Conservation (phyloP, 805 yeast genomes). For the Kuraishia ogatae region DNA sequence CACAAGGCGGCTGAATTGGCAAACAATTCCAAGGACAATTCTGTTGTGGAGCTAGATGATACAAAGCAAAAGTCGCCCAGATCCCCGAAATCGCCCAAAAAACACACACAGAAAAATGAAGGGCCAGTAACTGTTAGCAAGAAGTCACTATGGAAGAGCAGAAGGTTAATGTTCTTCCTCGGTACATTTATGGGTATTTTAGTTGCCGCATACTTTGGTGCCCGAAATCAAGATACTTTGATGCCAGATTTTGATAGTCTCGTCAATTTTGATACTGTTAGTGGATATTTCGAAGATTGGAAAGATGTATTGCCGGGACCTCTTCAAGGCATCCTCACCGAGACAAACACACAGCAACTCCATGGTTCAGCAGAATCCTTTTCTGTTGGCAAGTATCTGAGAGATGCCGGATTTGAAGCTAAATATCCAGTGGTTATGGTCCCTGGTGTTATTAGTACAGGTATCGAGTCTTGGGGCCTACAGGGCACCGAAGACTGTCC, state of each 20-base stretch:
- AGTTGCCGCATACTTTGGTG: slow-evolving; percentile 55
- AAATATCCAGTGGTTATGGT: slow-evolving; percentile 83
- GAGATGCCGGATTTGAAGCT: slow-evolving; percentile 40
- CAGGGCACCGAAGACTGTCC: slow-evolving; percentile 75
- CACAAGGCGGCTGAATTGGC: neutral
- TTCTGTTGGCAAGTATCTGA: slow-evolving; percentile 72
- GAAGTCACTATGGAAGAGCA: slow-evolving; percentile 30
- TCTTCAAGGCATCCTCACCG: slow-evolving; percentile 49
- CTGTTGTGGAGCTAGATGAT: neutral
- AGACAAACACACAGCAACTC: slow-evolving; percentile 33
- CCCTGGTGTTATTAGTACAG: slow-evolving; percentile 95
- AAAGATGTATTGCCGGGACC: slow-evolving; percentile 62
- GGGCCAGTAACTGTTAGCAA: neutral
- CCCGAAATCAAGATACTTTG: slow-evolving; percentile 26
- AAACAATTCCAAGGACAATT: neutral
- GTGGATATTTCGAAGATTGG: slow-evolving; percentile 63
- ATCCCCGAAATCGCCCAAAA: neutral
- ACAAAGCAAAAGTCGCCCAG: neutral
- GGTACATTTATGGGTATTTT: slow-evolving; percentile 70
- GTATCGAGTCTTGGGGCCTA: slow-evolving; percentile 89
- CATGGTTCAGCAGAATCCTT: slow-evolving; percentile 71
- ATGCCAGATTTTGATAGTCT: slow-evolving; percentile 41
- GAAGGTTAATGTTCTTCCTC: slow-evolving; percentile 51
- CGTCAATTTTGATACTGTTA: slow-evolving; percentile 46
- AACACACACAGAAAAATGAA: neutral